These are phyloP conservation scores for Fusarium sp. DNA, from an alignment of 2,329 filamentous ascomycete genomes.

Conservation along the genomic window DNA sequence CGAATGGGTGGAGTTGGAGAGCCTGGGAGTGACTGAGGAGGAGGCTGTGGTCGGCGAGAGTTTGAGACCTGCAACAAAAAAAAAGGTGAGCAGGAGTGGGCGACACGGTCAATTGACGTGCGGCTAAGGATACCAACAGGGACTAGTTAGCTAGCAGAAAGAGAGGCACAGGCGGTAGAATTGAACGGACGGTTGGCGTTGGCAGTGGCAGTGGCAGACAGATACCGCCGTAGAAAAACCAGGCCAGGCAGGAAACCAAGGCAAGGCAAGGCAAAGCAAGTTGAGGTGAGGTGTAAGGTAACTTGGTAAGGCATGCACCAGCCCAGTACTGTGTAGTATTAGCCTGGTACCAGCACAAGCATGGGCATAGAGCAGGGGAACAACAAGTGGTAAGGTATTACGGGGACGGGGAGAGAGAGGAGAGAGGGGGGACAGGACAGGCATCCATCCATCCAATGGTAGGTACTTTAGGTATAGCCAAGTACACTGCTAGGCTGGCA, in stretches of 20 bases:
- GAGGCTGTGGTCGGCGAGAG: constrained; percentile 22
- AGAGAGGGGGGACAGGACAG: neutral
- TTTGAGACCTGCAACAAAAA: constrained; percentile 20
- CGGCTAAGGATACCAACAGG: neutral
- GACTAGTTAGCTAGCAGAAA: neutral
- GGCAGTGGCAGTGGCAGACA: constrained; percentile 13
- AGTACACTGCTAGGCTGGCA: neutral
- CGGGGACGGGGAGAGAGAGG: constrained; percentile 2
- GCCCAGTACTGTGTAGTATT: neutral
- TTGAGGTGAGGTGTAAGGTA: neutral
- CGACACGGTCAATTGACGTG: constrained; percentile 21
- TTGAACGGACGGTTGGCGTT: constrained; percentile 7
- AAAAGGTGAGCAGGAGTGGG: constrained; percentile 2
- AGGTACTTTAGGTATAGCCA: constrained; percentile 15
- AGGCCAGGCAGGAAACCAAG: constrained; percentile 36
- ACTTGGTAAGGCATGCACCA: constrained; percentile 1
- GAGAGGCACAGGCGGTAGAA: constrained; percentile 8
- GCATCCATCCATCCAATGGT: neutral
- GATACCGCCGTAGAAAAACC: constrained; percentile 5
- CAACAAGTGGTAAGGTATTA: constrained; percentile 1
- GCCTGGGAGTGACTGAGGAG: constrained; percentile 13
- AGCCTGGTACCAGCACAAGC: constrained; percentile 5
- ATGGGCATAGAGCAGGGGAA: neutral
- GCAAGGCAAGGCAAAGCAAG: constrained; percentile 15
- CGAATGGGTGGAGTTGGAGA: constrained; percentile 34